Evolutionary conservation across 345 rosid species (phyloP).

Genomic region (Linum usitatissimum): DNA sequence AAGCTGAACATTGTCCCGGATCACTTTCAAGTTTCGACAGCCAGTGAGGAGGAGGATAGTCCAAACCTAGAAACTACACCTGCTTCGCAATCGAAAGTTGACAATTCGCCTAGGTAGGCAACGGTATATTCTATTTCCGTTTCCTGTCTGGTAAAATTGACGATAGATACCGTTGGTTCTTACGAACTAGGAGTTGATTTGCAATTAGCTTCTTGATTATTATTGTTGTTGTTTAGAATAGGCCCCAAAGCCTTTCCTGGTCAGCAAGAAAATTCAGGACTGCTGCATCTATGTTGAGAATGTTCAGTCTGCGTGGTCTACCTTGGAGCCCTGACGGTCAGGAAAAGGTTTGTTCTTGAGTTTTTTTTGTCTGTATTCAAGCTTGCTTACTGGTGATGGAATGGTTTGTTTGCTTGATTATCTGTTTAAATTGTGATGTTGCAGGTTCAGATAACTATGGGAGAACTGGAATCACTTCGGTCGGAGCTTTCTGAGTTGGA

Average conservation of each 20-base stretch:
- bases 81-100: constrained; percentile 23
- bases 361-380: constrained; percentile 5
- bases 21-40: constrained; percentile 54
- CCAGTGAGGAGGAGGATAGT: constrained; percentile 21
- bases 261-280: constrained; percentile 36
- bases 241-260: constrained; percentile 37
- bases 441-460: constrained; percentile 63
- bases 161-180: neutral
- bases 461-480: constrained; percentile 70
- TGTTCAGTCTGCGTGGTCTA: constrained; percentile 58
- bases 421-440: constrained; percentile 3
- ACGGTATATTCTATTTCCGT: constrained; percentile 6
- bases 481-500: constrained; percentile 71
- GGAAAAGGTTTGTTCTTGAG: constrained; percentile 48
- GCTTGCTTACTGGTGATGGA: constrained; percentile 10
- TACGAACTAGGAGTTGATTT: constrained; percentile 16
- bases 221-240: constrained; percentile 38
- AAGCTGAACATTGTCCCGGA: constrained; percentile 54
- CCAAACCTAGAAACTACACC: constrained; percentile 19
- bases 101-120: constrained; percentile 32
- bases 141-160: constrained; percentile 1
- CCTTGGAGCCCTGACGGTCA: constrained; percentile 62
- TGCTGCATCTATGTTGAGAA: constrained; percentile 62
- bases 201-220: constrained; percentile 15
- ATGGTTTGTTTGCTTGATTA: constrained; percentile 9